Base-by-base conservation (phyloP, 441 rosid species). In the Syzygium malaccense region DNA sequence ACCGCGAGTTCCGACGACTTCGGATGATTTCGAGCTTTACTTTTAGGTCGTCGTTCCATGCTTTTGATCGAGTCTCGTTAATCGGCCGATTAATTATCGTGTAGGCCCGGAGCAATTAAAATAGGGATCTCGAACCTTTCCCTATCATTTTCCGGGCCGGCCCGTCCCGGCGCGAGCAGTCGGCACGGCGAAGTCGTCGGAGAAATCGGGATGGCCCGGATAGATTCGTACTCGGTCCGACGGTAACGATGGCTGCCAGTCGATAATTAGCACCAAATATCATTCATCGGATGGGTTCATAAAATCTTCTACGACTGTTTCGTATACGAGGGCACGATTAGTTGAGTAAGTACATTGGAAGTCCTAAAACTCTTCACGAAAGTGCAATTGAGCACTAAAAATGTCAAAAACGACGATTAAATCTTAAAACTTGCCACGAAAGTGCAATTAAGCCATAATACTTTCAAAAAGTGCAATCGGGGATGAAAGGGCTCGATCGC, bases 231-330 rank as follows among this genome's bases (percentile, higher is more conserved):
- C 48, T 71, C 49, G 8, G 37, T 37, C 15, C 15, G 26, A 1
- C 1, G 12, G 4, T 23, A 23, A 12, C 3, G 0, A 37, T 20
- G 49, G 28, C 2, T 23, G 60, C 11, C 13, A 3, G 23, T 9
- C 12, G 60, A 23, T 57, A 20, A 57, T 9, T 9, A 9, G 5
- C 60, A 23, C 60, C 26, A 5, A 23, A 11, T 5, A 71, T 20
- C n/a, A 25, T 55, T 55, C 57, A 18, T 55, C 23, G 23, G 8
- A 7, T 17, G 6, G 56, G 56, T 54, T 54, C 56, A 4, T 54
- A 17, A 17, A 54, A 54, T 4, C 18, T 17, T 17, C 56, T 3
- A 54, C 23, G 56, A 18, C 23, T 6, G 20, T 7, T 55, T 18
- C 8, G 4, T 55, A 19, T 7, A 14, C 3, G 8, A 55, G 23